These are phyloP conservation scores for Arthromyces matolae DNA, from an alignment of 768 basidiomycete species.

Conservation along the genomic window DNA sequence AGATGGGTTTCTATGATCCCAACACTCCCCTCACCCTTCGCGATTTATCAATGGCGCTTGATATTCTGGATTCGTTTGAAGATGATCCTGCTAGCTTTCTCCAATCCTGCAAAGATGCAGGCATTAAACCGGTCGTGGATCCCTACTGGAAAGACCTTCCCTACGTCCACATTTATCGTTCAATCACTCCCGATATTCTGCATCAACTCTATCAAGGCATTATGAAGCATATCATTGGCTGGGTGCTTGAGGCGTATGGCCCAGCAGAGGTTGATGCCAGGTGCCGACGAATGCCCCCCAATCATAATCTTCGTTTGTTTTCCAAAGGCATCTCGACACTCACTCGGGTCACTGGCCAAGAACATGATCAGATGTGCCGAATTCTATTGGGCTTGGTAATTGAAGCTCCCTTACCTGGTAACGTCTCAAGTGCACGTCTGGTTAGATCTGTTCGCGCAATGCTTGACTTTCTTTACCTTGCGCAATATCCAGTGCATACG, in stretches of 20 bases:
- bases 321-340: slow-evolving; percentile 32
- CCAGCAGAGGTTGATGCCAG: slow-evolving; percentile 33
- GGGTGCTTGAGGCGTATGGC: slow-evolving; percentile 23
- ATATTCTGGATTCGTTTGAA: slow-evolving; percentile 19
- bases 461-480: no score
- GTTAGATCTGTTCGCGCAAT: slow-evolving; percentile 26
- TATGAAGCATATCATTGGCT: slow-evolving; percentile 29
- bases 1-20: slow-evolving; percentile 15
- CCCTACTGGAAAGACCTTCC: slow-evolving; percentile 27
- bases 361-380: slow-evolving; percentile 31
- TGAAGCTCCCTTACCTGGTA: slow-evolving; percentile 16
- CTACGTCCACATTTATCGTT: slow-evolving; percentile 23
- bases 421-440: slow-evolving; percentile 10
- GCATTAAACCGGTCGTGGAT: slow-evolving; percentile 22
- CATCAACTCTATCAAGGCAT: slow-evolving; percentile 34
- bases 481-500: slow-evolving; percentile 27
- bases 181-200: slow-evolving; percentile 32
- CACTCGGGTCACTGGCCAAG: slow-evolving; percentile 29
- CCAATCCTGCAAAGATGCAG: slow-evolving; percentile 11
- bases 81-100: slow-evolving; percentile 8
- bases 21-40: slow-evolving; percentile 9
- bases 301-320: slow-evolving; percentile 32
- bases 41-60: slow-evolving; percentile 13
- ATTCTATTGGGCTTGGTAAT: slow-evolving; percentile 29
- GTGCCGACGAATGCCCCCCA: slow-evolving; percentile 28